Evolutionary conservation across 371 early-diverging fungal genomes (phyloP), one percentile per base, ranked within the genome.

Genomic region (Apophysomyces variabilis): DNA sequence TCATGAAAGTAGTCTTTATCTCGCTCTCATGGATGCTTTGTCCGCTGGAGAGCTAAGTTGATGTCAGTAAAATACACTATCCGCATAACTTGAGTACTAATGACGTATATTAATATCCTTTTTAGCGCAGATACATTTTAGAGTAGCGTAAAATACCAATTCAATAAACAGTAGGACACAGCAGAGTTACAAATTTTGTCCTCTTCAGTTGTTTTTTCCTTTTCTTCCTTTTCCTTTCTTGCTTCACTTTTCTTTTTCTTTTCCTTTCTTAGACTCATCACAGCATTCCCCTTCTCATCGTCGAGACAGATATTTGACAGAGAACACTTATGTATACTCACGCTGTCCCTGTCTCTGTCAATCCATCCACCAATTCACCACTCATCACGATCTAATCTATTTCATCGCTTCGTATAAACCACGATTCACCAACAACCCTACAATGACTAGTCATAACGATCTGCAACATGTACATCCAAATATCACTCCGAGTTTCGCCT

Each of bases 401-500:
- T 43, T 45, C 46, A 45, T 45, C 46, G 46, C 43, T 43, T 43
- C 43, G 43, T 43, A 43, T 43, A 43, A 43, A 14, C 46, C 9
- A 45, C 5, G 46, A 45, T 18, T 13, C 13, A 18, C 16, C 16
- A n/a, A 43, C 32, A 45, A n/a, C 46, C 5, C 16, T 45, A 18
- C 46, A 13, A 45, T 45, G 46, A 6, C 46, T 6, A 45, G 16
- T 11, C 46, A 45, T 18, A 45, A 45, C 16, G 46, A 45, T 45
- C 16, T 45, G 7, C 46, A 45, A 13, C 46, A 45, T 13, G 16
- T 45, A 18, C 46, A 45, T 18, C 6, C 46, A 45, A 45, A 13
- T 45, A 18, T 18, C 13, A 45, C 62, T 16, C 58, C 65, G 14
- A 44, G 58, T 47, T 79, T 79, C 61, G 64, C 64, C 9, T 57